Evolutionary conservation across 2,329 filamentous ascomycete genomes (phyloP).

Genomic region (Fusarium virguliforme): DNA sequence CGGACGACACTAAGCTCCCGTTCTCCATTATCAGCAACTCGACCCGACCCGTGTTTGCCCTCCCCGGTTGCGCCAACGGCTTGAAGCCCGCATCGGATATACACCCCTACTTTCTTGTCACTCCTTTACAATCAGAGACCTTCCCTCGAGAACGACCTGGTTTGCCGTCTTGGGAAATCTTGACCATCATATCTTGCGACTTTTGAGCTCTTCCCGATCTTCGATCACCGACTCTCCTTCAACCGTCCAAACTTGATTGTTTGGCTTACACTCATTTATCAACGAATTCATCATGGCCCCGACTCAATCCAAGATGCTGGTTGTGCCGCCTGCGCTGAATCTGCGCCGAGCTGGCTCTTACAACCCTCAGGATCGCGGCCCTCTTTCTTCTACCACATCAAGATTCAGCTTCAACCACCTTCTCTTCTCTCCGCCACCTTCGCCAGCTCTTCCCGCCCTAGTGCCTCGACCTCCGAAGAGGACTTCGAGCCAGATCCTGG

Average conservation of each 20-base stretch:
- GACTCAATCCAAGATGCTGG: conserved; percentile 66
- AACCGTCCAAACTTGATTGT: conserved; percentile 39
- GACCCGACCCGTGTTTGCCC: conserved; percentile 23
- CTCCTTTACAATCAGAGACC: conserved; percentile 29
- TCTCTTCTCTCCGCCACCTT: conserved; percentile 78
- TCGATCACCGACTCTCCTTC: conserved; percentile 36
- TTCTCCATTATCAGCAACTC: conserved; percentile 18
- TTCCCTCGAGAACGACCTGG: conserved; percentile 21
- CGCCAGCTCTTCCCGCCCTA: conserved; percentile 78
- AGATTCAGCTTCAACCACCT: conserved; percentile 78
- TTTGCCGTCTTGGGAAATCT: conserved; percentile 26
- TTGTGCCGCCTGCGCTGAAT: conserved; percentile 71
- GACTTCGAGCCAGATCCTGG: conserved; percentile 65
- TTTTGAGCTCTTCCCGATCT: conserved; percentile 44
- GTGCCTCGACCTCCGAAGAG: conserved; percentile 75
- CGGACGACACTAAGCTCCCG: conserved; percentile 23
- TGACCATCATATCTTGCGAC: conserved; percentile 13
- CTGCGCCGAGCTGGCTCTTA: conserved; percentile 73
- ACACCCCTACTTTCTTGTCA: conserved; percentile 28
- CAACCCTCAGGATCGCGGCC: conserved; percentile 67
- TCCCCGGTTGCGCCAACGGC: conserved; percentile 28
- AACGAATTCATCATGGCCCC: conserved; percentile 57
- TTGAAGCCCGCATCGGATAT: conserved; percentile 31
- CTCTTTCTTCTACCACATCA: conserved; percentile 73
- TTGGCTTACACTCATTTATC: conserved; percentile 4